phyloP scores from a whole-genome alignment of 2,329 filamentous ascomycete genomes.

The Ceratocystis cacaofunesta region DNA sequence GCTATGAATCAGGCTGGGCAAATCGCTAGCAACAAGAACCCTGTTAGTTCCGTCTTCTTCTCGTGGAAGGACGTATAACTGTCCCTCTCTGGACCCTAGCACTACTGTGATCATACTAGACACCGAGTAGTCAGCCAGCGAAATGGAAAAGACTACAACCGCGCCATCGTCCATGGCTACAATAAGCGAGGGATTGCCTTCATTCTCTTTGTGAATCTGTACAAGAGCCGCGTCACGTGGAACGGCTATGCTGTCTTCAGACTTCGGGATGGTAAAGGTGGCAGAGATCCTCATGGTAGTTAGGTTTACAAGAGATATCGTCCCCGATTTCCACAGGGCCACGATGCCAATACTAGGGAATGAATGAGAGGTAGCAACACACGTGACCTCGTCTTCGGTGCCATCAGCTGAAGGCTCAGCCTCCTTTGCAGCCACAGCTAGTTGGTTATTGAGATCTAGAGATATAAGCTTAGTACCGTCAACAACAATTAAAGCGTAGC shows the following conservation, averaged over 20 bases:
- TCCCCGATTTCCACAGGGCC: constrained; percentile 77
- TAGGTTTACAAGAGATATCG: constrained; percentile 59
- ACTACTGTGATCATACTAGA: constrained; percentile 56
- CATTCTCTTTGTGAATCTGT: constrained; percentile 51
- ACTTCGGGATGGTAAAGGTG: constrained; percentile 44
- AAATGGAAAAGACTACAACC: constrained; percentile 68
- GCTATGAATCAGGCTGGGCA: constrained; percentile 85
- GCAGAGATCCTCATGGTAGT: constrained; percentile 49
- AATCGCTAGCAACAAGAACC: constrained; percentile 86
- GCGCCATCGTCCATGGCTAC: constrained; percentile 86
- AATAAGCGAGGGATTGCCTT: constrained; percentile 57
- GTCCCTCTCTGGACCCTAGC: constrained; percentile 50
- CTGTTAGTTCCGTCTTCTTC: constrained; percentile 43
- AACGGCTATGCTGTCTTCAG: constrained; percentile 56
- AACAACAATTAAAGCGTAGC: constrained; percentile 56
- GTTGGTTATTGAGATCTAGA: constrained; percentile 44
- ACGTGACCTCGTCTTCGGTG: constrained; percentile 60
- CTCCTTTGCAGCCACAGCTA: constrained; percentile 41
- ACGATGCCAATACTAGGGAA: constrained; percentile 56
- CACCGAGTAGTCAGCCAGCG: constrained; percentile 44
- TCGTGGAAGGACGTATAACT: constrained; percentile 62
- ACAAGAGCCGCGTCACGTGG: constrained; percentile 70
- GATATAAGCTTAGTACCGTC: constrained; percentile 60
- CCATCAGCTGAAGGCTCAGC: constrained; percentile 33
- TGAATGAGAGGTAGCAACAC: constrained; percentile 57